phyloP scores from a whole-genome alignment of 1,284 basidiomycete species.

The Apiotrichum veenhuisii region DNA sequence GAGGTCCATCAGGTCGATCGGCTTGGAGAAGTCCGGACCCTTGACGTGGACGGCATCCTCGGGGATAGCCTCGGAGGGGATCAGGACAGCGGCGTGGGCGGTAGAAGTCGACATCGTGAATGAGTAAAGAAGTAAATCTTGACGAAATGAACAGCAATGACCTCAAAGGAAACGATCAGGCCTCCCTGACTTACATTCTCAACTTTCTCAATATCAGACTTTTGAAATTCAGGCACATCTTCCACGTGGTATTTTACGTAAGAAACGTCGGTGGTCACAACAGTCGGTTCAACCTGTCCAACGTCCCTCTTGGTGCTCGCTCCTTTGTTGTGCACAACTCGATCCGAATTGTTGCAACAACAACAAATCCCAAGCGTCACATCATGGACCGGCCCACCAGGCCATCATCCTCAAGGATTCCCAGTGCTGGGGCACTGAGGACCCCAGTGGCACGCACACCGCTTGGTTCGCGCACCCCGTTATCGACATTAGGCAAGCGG shows the following conservation, averaged over 20 bases:
- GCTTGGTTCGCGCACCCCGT: neutral
- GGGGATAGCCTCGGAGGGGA: conserved; percentile 74
- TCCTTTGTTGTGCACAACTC: too few relatives aligned
- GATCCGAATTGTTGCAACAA: neutral
- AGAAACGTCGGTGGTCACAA: too few relatives aligned
- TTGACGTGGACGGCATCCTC: conserved; percentile 67
- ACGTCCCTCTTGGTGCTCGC: too few relatives aligned
- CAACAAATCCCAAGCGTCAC: neutral
- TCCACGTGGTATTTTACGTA: neutral
- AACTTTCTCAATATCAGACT: conserved; percentile 2
- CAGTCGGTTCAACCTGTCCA: too few relatives aligned
- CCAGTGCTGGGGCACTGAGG: neutral
- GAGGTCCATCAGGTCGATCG: conserved; percentile 66
- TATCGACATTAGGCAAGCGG: conserved; percentile 19
- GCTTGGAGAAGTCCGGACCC: conserved; percentile 81
- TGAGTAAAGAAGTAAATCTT: neutral
- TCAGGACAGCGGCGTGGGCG: conserved; percentile 63
- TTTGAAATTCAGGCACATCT: neutral
- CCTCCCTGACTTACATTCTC: neutral
- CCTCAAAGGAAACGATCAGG: neutral
- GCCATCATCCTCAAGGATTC: conserved; percentile 6
- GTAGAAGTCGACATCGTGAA: conserved; percentile 20
- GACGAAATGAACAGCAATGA: neutral
- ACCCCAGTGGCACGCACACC: neutral
- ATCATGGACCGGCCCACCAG: conserved; percentile 2